phyloP scores from a whole-genome alignment of 306 rosid species.

The Heteromeles arbutifolia region DNA sequence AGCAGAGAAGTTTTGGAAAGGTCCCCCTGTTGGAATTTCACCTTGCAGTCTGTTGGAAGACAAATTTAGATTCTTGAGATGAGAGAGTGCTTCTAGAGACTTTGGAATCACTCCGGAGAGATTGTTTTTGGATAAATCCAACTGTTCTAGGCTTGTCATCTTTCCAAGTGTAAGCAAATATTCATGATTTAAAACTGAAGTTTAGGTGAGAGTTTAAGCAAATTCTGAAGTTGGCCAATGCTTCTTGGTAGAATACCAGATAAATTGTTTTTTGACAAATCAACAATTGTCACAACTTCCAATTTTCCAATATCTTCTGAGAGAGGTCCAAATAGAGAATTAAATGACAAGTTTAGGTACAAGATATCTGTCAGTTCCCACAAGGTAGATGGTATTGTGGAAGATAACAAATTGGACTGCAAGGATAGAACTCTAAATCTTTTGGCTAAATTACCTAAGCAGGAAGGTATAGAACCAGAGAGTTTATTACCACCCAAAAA shows the following conservation, averaged over 20 bases:
- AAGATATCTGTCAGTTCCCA: background rate
- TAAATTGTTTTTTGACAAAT: background rate
- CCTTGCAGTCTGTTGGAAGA: conserved; percentile 1
- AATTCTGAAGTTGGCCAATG: background rate
- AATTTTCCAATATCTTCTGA: background rate
- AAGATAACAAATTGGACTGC: too few species aligned
- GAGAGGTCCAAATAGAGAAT: background rate
- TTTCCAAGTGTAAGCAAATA: background rate
- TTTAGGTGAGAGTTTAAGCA: background rate
- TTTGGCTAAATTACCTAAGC: background rate
- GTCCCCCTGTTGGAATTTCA: conserved; percentile 21
- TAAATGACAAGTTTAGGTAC: background rate
- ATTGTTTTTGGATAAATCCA: conserved; percentile 2
- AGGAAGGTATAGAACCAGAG: conserved; percentile 7
- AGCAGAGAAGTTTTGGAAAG: conserved; percentile 5
- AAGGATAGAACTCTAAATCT: background rate
- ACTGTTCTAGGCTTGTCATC: background rate
- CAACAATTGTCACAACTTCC: background rate
- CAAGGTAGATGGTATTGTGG: too few species aligned
- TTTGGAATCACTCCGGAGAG: too few species aligned
- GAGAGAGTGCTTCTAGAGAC: too few species aligned
- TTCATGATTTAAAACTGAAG: too few species aligned
- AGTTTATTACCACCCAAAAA: background rate
- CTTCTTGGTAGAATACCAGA: background rate
- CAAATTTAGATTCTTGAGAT: too few species aligned